Base-by-base conservation (phyloP, 805 yeast species). In the Schwanniomyces yamadae region DNA sequence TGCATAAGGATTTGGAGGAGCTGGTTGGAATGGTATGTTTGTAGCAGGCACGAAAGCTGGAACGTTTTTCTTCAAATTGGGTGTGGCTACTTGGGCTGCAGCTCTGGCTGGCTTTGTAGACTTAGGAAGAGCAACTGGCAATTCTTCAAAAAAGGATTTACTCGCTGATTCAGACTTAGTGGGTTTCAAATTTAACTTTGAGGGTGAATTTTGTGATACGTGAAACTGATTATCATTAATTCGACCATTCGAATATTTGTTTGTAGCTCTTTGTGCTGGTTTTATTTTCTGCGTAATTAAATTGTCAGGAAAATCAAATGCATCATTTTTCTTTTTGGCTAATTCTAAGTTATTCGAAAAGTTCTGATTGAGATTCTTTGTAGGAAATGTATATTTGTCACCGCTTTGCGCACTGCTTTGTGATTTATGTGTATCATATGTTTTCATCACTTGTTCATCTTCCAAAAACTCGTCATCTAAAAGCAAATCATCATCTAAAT, bases 301-400 rank as follows among this genome's bases (percentile, higher is more conserved):
- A 29, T 69, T 77, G 14, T 66, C 61, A 1, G 91, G 91, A 49
- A 84, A 82, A 50, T 84, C 93, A 48, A 82, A 84, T 0, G 89
- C 88, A 59, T 82, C 87, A n/a, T 81, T 74, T 52, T 78, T 80
- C 48, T 74, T 73, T 55, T 80, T 80, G 7, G 10, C 23, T 8
- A 10, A 8, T 10, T 21, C 23, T 21, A 21, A 21, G 10, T 10
- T 21, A 8, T 21, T 21, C 10, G 23, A 8, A 21, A 8, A 10
- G 10, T 21, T 19, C 19, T 19, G 23, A 13, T 28, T 12, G 12
- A 6, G 16, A 6, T 19, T 18, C 17, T 7, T 19, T n/a, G n/a
- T n/a, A n/a, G n/a, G n/a, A n/a, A n/a, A n/a, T n/a, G n/a, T n/a
- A n/a, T n/a, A n/a, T n/a, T n/a, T n/a, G n/a, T n/a, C n/a, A n/a